Evolutionary conservation across 2,329 filamentous ascomycete species (phyloP).

Genomic region (Phoma herbarum): DNA sequence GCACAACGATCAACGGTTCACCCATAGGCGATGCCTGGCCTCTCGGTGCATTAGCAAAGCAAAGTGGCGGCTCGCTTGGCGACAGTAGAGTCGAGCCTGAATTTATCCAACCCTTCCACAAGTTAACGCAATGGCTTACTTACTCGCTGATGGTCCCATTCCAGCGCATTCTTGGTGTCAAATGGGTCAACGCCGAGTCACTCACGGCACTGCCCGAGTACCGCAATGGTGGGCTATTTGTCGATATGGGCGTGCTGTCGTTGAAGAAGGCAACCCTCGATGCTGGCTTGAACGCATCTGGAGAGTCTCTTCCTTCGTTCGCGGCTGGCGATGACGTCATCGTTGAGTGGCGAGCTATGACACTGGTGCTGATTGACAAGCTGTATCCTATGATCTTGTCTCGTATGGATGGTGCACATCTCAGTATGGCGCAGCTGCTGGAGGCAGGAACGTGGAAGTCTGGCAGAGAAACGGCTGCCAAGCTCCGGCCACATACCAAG

Average conservation of each 20-base stretch:
- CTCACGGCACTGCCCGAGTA: conserved; percentile 92
- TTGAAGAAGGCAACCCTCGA: conserved; percentile 73
- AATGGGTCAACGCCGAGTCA: conserved; percentile 83
- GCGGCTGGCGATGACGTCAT: conserved; percentile 76
- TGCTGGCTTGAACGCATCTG: conserved; percentile 72
- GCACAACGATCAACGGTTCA: conserved; percentile 83
- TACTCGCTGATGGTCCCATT: conserved; percentile 95
- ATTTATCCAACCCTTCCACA: conserved; percentile 89
- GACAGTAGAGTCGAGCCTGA: conserved; percentile 64
- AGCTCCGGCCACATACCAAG: conserved; percentile 36
- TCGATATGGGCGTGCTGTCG: conserved; percentile 82
- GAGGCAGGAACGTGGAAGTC: conserved; percentile 95
- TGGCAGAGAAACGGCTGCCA: conserved; percentile 36
- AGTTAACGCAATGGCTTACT: conserved; percentile 88
- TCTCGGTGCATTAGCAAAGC: conserved; percentile 77
- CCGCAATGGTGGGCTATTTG: conserved; percentile 86
- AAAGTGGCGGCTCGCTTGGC: conserved; percentile 58
- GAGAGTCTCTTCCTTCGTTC: conserved; percentile 75
- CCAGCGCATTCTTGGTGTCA: conserved; percentile 79
- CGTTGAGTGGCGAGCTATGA: conserved; percentile 78
- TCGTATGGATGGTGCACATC: conserved; percentile 70
- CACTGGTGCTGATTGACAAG: conserved; percentile 75
- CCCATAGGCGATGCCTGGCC: conserved; percentile 93
- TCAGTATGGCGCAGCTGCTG: conserved; percentile 84
- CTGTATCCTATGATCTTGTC: conserved; percentile 73